Percentiles rank a stretch among this genome's conserved stretches.
Conservation (phyloP, 192 early-diverging fungal genomes). For the Backusella circina region DNA sequence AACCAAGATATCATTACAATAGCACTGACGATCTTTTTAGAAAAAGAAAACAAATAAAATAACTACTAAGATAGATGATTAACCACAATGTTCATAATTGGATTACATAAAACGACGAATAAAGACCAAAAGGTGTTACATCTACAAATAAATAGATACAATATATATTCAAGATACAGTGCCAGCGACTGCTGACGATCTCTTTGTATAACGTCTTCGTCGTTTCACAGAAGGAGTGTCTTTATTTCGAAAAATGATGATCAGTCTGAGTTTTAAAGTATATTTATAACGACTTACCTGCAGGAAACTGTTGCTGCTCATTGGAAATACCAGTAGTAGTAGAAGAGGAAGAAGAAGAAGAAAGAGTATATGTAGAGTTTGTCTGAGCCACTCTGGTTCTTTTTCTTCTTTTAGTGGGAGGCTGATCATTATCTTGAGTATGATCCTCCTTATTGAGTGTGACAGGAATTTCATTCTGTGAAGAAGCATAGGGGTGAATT, state of each 20-base stretch:
- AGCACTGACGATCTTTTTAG: neutral
- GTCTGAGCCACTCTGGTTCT: neutral
- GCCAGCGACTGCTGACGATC: neutral
- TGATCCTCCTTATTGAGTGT: slow-evolving; percentile 6
- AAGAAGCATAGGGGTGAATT: neutral
- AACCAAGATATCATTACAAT: no score
- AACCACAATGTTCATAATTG: no score
- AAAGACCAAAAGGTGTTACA: neutral
- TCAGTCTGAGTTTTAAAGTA: neutral
- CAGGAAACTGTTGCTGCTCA: neutral
- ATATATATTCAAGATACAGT: neutral
- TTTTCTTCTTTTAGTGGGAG: neutral
- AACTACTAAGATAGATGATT: slow-evolving; percentile 1
- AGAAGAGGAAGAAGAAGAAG: neutral
- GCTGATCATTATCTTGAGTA: neutral
- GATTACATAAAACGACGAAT: no score
- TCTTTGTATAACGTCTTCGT: slow-evolving; percentile 13
- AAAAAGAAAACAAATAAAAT: neutral
- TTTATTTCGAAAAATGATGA: neutral
- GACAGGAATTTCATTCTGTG: neutral
- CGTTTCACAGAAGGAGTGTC: neutral
- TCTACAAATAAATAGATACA: slow-evolving; percentile 13
- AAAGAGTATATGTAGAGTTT: neutral
- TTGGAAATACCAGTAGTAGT: neutral
- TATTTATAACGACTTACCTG: neutral